Evolutionary conservation across 176 grass and related monocot genomes (phyloP).

Genomic region (Tillandsia leiboldiana): DNA sequence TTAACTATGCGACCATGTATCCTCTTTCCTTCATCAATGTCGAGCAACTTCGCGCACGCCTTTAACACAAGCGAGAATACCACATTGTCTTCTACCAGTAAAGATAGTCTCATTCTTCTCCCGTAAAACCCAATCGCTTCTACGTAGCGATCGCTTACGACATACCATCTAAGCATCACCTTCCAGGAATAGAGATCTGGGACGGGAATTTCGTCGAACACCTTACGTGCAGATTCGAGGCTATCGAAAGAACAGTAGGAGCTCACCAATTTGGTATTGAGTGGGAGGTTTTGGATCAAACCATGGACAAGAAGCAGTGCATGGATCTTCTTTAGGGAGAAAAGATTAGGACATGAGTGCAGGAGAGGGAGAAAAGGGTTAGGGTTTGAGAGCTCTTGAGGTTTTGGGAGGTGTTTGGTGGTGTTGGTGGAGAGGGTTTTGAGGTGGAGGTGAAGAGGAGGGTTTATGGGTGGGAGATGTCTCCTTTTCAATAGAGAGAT

Average conservation of each 20-base stretch:
- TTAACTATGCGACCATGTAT: constrained; percentile 34
- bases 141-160: constrained; percentile 13
- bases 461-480: too few relatives aligned
- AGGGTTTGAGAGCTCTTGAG: neutral
- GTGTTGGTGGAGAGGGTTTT: too few relatives aligned
- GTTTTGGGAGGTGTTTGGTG: neutral
- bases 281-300: constrained; percentile 13
- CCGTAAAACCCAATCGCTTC: constrained; percentile 27
- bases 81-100: constrained; percentile 20
- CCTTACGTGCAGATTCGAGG: constrained; percentile 33
- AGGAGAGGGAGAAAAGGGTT: constrained; percentile 29
- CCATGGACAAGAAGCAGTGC: constrained; percentile 26
- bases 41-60: constrained; percentile 29
- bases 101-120: constrained; percentile 21
- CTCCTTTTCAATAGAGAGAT: too few relatives aligned
- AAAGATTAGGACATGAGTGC: constrained; percentile 24
- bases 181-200: constrained; percentile 44
- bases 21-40: constrained; percentile 33
- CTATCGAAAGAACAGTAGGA: constrained; percentile 42
- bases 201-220: constrained; percentile 36
- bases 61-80: constrained; percentile 52
- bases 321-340: constrained; percentile 34
- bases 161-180: constrained; percentile 32
- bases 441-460: too few relatives aligned
- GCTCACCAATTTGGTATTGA: constrained; percentile 54